phyloP scores from a whole-genome alignment of 2,329 filamentous ascomycete species.

The Venturiaceae sp. region DNA sequence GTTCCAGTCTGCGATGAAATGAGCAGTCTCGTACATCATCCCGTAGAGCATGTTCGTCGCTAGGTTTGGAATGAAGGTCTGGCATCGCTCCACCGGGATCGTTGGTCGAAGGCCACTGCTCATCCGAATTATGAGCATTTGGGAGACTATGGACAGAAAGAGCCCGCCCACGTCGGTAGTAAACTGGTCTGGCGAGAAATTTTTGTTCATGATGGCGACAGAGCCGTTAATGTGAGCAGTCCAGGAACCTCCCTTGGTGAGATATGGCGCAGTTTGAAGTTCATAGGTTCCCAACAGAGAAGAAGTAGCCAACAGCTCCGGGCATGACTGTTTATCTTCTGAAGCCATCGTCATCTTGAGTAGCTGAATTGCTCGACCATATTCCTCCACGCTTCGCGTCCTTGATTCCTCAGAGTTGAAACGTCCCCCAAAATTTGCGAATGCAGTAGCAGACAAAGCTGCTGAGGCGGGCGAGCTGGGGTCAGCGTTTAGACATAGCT shows the following conservation, averaged over 20 bases:
- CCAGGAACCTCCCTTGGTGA: not conserved
- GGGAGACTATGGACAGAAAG: not conserved
- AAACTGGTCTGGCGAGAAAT: not conserved
- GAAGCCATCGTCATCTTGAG: not conserved
- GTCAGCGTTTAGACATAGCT: not conserved
- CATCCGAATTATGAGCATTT: not conserved
- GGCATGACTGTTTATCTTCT: not conserved
- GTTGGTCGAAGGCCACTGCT: not conserved
- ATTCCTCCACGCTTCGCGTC: not conserved
- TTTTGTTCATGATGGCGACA: not conserved
- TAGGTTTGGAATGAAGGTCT: not conserved
- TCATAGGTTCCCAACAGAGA: not conserved
- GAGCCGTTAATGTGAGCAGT: slow-evolving; percentile 1
- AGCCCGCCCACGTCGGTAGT: not conserved
- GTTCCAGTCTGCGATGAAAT: not conserved
- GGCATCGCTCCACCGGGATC: not conserved
- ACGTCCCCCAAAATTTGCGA: not conserved
- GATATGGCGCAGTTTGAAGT: not conserved
- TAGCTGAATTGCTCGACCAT: not conserved
- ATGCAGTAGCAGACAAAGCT: too few relatives aligned
- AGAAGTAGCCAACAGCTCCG: not conserved
- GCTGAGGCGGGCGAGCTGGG: too few relatives aligned
- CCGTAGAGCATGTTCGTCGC: not conserved
- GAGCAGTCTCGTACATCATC: not conserved
- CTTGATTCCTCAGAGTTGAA: not conserved